phyloP scores from a whole-genome alignment of 192 early-diverging fungal genomes.

The Mortierella antarctica region DNA sequence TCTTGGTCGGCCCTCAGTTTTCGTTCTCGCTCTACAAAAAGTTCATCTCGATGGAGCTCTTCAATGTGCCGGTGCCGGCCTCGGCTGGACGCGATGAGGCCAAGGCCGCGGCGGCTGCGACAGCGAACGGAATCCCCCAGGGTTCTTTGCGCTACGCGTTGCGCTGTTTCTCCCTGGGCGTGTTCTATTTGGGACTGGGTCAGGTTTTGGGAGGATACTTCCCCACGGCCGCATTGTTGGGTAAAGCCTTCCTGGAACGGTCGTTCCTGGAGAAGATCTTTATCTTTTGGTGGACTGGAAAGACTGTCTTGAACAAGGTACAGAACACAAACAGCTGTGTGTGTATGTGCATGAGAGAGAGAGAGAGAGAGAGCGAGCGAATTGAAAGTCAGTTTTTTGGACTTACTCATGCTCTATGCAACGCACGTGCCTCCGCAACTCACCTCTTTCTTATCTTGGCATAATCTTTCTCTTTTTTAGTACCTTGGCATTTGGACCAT shows the following conservation, averaged over 20 bases:
- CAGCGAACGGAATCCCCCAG: slow-evolving; percentile 45
- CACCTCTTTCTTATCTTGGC: neutral
- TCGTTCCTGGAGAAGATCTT: slow-evolving; percentile 47
- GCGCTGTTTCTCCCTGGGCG: slow-evolving; percentile 52
- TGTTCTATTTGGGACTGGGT: slow-evolving; percentile 56
- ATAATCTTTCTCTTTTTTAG: slow-evolving; percentile 22
- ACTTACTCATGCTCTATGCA: neutral
- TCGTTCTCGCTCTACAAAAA: slow-evolving; percentile 66
- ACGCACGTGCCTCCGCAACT: too few species aligned
- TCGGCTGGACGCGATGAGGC: slow-evolving; percentile 44
- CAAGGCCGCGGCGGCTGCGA: slow-evolving; percentile 27
- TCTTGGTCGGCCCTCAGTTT: slow-evolving; percentile 73
- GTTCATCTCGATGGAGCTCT: slow-evolving; percentile 58
- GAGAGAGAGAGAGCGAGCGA: neutral
- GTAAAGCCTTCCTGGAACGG: slow-evolving; percentile 52
- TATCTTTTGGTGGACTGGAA: slow-evolving; percentile 61
- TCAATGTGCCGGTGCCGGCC: slow-evolving; percentile 38
- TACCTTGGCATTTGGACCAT: slow-evolving; percentile 74
- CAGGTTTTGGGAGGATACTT: slow-evolving; percentile 60
- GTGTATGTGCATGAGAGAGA: neutral
- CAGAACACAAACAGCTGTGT: neutral
- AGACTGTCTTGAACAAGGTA: slow-evolving; percentile 64
- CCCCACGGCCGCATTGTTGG: slow-evolving; percentile 56
- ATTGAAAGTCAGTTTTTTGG: too few species aligned
- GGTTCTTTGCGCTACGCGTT: slow-evolving; percentile 50